These are phyloP conservation scores for Aspergillus intermedius DNA, from an alignment of 2,329 filamentous ascomycete genomes.

Conservation along the genomic window DNA sequence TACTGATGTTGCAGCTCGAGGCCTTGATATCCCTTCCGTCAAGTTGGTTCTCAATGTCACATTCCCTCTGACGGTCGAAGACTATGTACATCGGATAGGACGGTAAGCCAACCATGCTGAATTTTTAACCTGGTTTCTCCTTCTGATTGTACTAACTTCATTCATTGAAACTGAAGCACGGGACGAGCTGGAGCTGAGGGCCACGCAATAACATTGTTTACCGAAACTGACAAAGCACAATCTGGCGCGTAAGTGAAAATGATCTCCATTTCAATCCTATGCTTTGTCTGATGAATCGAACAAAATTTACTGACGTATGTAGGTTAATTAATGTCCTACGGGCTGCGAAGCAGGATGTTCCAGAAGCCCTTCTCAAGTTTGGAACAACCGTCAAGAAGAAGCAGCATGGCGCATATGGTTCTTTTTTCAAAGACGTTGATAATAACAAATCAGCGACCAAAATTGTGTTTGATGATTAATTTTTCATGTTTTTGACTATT, in stretches of 20 bases:
- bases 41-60: slow-evolving; percentile 93
- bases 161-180: slow-evolving; percentile 51
- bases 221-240: slow-evolving; percentile 85
- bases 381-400: slow-evolving; percentile 99
- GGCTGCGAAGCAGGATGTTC: slow-evolving; percentile 84
- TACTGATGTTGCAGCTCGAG: slow-evolving; percentile 91
- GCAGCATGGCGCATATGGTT: slow-evolving; percentile 88
- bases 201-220: slow-evolving; percentile 87
- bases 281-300: neutral
- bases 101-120: slow-evolving; percentile 21
- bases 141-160: slow-evolving; percentile 7
- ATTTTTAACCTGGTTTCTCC: neutral
- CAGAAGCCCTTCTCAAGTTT: slow-evolving; percentile 87
- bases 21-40: slow-evolving; percentile 89
- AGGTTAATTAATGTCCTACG: slow-evolving; percentile 91
- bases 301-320: slow-evolving; percentile 12
- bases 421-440: slow-evolving; percentile 88
- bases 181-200: slow-evolving; percentile 87
- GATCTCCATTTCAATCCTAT: neutral
- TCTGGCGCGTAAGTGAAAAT: slow-evolving; percentile 68
- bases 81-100: slow-evolving; percentile 96
- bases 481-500: slow-evolving; percentile 5
- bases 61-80: slow-evolving; percentile 90
- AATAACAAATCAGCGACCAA: slow-evolving; percentile 80
- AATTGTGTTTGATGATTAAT: slow-evolving; percentile 71